Conservation (phyloP, 148 eudicot species). For the Rhododendron ovatum region DNA sequence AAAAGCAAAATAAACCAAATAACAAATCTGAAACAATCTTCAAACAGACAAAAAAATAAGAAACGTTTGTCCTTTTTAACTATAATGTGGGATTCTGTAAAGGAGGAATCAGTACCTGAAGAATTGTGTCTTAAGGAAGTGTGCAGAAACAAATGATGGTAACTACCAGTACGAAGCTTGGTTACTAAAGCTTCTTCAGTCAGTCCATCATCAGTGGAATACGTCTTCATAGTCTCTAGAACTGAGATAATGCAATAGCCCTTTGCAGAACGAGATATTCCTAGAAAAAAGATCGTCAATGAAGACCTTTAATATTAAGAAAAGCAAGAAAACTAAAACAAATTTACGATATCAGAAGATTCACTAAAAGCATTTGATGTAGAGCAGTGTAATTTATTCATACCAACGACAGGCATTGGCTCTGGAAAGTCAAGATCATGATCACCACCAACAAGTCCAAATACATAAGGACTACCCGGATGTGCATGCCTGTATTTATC, state of each 20-base stretch:
- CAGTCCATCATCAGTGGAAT: conserved; percentile 80
- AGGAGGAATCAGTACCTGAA: conserved; percentile 46
- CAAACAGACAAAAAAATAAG: background rate
- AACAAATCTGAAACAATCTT: background rate
- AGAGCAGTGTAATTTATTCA: conserved; percentile 13
- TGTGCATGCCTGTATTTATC: conserved; percentile 79
- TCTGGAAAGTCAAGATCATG: conserved; percentile 97
- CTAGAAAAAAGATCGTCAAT: conserved; percentile 26
- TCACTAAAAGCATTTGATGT: background rate
- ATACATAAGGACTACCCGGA: conserved; percentile 95
- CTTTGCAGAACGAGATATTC: conserved; percentile 92
- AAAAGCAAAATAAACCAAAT: background rate
- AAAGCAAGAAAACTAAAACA: conserved; percentile 7
- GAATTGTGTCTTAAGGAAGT: conserved; percentile 70
- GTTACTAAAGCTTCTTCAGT: conserved; percentile 98
- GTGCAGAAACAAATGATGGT: conserved; percentile 86
- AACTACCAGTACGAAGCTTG: conserved; percentile 90
- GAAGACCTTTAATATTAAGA: background rate
- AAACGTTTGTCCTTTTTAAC: background rate
- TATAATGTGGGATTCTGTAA: background rate
- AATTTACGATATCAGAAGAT: background rate
- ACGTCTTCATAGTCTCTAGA: conserved; percentile 94
- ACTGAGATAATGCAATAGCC: conserved; percentile 80
- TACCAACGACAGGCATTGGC: conserved; percentile 98
- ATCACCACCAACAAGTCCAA: conserved; percentile 89